Evolutionary conservation across 2,329 filamentous ascomycete genomes (phyloP).

Genomic region (Penicillium verrucosum): DNA sequence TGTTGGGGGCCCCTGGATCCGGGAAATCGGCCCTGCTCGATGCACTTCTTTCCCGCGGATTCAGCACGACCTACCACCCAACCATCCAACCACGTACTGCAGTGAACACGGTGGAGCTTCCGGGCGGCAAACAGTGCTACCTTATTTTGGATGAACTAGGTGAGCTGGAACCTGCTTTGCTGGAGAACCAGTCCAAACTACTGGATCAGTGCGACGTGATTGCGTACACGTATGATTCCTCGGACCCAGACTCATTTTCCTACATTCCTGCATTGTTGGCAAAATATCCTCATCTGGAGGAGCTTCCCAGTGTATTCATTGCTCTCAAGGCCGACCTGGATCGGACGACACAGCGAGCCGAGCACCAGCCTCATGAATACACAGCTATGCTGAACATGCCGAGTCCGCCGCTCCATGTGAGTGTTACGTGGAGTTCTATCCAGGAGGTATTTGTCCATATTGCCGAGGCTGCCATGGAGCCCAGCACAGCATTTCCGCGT

Average conservation of each 20-base stretch:
- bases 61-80: conserved; percentile 78
- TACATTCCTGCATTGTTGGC: conserved; percentile 80
- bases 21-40: conserved; percentile 91
- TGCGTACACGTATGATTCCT: conserved; percentile 95
- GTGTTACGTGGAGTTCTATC: conserved; percentile 90
- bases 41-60: conserved; percentile 84
- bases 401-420: conserved; percentile 81
- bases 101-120: conserved; percentile 94
- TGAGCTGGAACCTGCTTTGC: conserved; percentile 87
- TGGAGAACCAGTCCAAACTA: conserved; percentile 82
- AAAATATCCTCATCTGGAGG: conserved; percentile 77
- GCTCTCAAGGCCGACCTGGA: conserved; percentile 94
- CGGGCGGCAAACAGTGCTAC: conserved; percentile 94
- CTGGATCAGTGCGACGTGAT: conserved; percentile 89
- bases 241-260: conserved; percentile 90
- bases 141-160: conserved; percentile 93
- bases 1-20: conserved; percentile 78
- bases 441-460: conserved; percentile 89
- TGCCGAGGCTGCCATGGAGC: conserved; percentile 87
- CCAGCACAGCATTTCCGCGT: conserved; percentile 83
- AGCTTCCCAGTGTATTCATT: conserved; percentile 87
- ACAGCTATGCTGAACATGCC: conserved; percentile 82
- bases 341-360: conserved; percentile 91
- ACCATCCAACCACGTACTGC: conserved; percentile 93
- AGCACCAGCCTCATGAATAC: conserved; percentile 89